Conservation (phyloP, 371 early-diverging fungal species). For the Lichtheimia corymbifera region DNA sequence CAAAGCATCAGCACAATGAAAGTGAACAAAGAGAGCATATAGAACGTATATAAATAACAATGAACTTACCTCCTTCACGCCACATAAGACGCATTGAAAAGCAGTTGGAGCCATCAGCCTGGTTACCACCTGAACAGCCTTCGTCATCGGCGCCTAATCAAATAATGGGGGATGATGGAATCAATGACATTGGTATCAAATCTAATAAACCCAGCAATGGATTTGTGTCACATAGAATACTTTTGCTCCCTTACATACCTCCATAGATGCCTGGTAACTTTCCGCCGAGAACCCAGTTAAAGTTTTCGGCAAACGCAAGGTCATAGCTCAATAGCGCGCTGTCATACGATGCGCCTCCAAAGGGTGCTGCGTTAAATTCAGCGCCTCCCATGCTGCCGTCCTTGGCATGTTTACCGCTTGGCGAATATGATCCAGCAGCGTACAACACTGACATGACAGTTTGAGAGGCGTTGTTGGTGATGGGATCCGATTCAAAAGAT, state of each 20-base stretch:
- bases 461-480: constrained; percentile 20
- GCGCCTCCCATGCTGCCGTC: constrained; percentile 40
- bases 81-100: constrained; percentile 55
- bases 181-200: background rate
- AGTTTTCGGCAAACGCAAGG: constrained; percentile 53
- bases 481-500: constrained; percentile 48
- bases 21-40: background rate
- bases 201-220: background rate
- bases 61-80: constrained; percentile 42
- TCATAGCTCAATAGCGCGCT: constrained; percentile 54
- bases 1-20: background rate
- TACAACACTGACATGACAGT: constrained; percentile 41
- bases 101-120: constrained; percentile 46
- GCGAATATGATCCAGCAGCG: constrained; percentile 48
- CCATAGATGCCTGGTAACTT: constrained; percentile 56
- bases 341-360: constrained; percentile 34
- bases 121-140: constrained; percentile 53
- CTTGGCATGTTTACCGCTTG: constrained; percentile 16
- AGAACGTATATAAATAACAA: too few species aligned
- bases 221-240: background rate
- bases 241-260: constrained; percentile 22
- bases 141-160: constrained; percentile 30
- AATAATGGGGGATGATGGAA: background rate
- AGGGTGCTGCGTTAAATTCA: constrained; percentile 49
- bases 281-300: constrained; percentile 59